Conservation (phyloP, 2,329 filamentous ascomycete species). For the Aspergillus hiratsukae region DNA sequence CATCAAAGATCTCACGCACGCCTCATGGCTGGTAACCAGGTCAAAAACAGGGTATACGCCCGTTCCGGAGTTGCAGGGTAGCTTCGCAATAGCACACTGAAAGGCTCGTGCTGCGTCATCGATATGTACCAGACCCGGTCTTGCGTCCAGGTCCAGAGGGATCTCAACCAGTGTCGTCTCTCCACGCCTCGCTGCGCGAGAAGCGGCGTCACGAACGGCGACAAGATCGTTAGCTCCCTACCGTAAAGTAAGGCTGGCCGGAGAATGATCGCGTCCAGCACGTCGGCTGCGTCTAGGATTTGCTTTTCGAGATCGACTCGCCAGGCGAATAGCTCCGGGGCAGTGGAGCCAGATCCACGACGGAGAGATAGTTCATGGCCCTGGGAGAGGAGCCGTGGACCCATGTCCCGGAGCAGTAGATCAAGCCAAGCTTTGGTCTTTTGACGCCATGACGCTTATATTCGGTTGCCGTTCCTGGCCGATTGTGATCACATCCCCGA, state of each 20-base stretch:
- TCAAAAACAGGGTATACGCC: slow-evolving; percentile 37
- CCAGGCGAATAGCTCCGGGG: not conserved
- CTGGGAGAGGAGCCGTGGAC: slow-evolving; percentile 30
- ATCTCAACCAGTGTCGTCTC: not conserved
- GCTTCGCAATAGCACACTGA: slow-evolving; percentile 29
- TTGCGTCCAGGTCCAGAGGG: not conserved
- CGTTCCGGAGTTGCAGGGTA: slow-evolving; percentile 16
- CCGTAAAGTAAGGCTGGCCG: slow-evolving; percentile 28
- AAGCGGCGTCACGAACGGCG: slow-evolving; percentile 9
- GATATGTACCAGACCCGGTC: slow-evolving; percentile 14
- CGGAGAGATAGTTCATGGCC: slow-evolving; percentile 22
- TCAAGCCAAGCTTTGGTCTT: slow-evolving; percentile 34
- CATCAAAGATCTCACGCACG: slow-evolving; percentile 18
- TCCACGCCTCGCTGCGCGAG: slow-evolving; percentile 7
- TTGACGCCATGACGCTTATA: slow-evolving; percentile 9
- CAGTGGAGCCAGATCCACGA: not conserved
- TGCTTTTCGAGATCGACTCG: not conserved
- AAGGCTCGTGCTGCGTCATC: slow-evolving; percentile 36
- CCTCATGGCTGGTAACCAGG: slow-evolving; percentile 23
- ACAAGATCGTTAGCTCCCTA: slow-evolving; percentile 28
- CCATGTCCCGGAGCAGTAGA: slow-evolving; percentile 37
- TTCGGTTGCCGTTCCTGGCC: not conserved
- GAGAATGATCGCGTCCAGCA: slow-evolving; percentile 3
- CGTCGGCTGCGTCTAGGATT: not conserved
- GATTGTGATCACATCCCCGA: slow-evolving; percentile 17